A percentile compares a stretch with the other conserved stretches of the same genome.
Evolutionary conservation across 305 asterid species (phyloP).

Genomic region (Withania somnifera): DNA sequence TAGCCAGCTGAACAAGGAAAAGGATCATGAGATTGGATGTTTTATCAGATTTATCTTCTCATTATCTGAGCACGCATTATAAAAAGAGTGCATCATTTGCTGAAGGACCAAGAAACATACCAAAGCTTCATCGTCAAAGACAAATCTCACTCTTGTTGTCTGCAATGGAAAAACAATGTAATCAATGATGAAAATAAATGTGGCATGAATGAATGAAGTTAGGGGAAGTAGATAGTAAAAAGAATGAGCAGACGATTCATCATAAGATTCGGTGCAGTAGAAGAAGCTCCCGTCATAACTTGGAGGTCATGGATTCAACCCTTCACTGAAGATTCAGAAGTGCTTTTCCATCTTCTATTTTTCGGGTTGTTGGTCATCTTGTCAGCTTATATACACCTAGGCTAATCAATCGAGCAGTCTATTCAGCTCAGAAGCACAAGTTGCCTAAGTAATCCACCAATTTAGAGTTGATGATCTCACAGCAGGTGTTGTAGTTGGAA

Average conservation of each 20-base stretch:
- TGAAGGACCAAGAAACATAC: slow-evolving; percentile 37
- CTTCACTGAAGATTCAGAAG: neutral
- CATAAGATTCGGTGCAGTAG: neutral
- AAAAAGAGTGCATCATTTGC: neutral
- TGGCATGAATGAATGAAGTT: neutral
- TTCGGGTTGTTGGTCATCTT: neutral
- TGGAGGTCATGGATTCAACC: neutral
- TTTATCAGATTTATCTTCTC: neutral
- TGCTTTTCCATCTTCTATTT: neutral
- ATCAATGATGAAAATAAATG: neutral
- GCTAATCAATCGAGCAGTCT: neutral
- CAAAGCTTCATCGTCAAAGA: slow-evolving; percentile 75
- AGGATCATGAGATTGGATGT: neutral
- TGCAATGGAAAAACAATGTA: slow-evolving; percentile 24
- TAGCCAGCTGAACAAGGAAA: neutral
- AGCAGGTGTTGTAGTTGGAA: neutral
- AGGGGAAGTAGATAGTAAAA: neutral
- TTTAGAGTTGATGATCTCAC: neutral
- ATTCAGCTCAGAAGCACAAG: neutral
- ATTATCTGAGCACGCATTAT: neutral
- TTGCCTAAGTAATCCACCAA: neutral
- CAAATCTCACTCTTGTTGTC: slow-evolving; percentile 87
- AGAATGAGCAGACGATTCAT: neutral
- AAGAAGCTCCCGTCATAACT: neutral
- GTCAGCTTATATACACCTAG: neutral